Percentiles rank a stretch among this genome's conserved stretches.
phyloP scores from a whole-genome alignment of 176 grass and related monocot species.

The Oryza brachyantha region DNA sequence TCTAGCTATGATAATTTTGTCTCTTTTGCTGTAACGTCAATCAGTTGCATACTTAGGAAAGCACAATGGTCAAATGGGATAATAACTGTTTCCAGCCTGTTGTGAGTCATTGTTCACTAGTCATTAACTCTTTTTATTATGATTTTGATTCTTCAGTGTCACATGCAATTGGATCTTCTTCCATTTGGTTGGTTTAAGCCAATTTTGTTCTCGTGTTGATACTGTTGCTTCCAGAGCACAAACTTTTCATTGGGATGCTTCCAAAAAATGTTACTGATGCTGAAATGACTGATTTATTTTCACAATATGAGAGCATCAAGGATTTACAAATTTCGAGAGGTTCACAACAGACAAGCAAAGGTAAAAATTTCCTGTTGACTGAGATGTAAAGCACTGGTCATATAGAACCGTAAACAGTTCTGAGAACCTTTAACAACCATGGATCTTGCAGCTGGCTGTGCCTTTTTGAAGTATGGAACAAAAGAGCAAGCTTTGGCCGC shows the following conservation, averaged over 20 bases:
- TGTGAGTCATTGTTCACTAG: not conserved
- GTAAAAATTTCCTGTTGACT: slow-evolving; percentile 36
- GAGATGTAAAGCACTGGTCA: not conserved
- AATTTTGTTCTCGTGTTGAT: not conserved
- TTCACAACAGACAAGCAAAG: slow-evolving; percentile 94
- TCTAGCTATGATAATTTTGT: not conserved
- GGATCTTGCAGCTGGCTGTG: slow-evolving; percentile 79
- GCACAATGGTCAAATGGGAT: slow-evolving; percentile 10
- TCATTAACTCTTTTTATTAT: not conserved
- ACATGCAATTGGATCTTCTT: not conserved
- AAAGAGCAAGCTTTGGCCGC: slow-evolving; percentile 95
- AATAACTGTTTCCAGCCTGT: not conserved
- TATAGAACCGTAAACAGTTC: not conserved
- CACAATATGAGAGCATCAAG: slow-evolving; percentile 79
- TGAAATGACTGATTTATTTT: slow-evolving; percentile 77
- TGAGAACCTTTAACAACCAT: slow-evolving; percentile 15
- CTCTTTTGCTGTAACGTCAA: not conserved
- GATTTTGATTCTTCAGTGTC: not conserved
- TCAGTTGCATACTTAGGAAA: not conserved
- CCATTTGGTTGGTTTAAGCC: slow-evolving; percentile 18
- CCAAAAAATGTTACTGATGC: slow-evolving; percentile 87
- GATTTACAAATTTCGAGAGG: slow-evolving; percentile 96
- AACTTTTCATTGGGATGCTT: slow-evolving; percentile 97
- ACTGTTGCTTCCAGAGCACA: slow-evolving; percentile 69
- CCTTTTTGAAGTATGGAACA: slow-evolving; percentile 93